A percentile compares a stretch with the other conserved stretches of the same genome.
These are phyloP conservation scores for Olyra latifolia DNA, from an alignment of 176 grass and related monocot species.

Conservation along the genomic window DNA sequence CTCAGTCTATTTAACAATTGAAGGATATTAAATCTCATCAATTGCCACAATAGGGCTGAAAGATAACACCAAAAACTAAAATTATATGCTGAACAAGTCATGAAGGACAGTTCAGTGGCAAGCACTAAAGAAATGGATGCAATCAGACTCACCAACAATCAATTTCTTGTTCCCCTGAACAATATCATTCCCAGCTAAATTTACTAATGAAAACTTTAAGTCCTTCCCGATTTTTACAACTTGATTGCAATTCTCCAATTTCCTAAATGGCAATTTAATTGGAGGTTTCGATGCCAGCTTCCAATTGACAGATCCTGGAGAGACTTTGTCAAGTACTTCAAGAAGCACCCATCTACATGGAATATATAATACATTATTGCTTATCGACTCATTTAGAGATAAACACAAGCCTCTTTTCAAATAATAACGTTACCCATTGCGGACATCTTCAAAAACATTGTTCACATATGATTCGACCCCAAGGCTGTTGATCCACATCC, in stretches of 20 bases:
- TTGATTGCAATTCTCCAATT: conserved; percentile 99
- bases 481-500: conserved; percentile 99
- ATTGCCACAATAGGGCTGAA: conserved; percentile 96
- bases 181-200: conserved; percentile 98
- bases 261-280: conserved; percentile 92
- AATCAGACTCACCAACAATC: conserved; percentile 74
- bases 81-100: conserved; percentile 11
- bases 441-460: conserved; percentile 96
- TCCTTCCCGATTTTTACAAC: conserved; percentile 84
- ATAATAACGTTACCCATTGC: conserved; percentile 69
- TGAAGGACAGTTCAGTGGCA: neutral
- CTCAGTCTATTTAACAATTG: conserved; percentile 88
- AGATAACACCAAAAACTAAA: conserved; percentile 34
- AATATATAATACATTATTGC: neutral
- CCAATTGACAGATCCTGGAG: conserved; percentile 90
- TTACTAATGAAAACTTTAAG: conserved; percentile 89
- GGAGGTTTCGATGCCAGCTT: conserved; percentile 93
- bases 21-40: conserved; percentile 99
- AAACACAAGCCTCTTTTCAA: conserved; percentile 20
- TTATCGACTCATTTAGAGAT: conserved; percentile 11
- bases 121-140: neutral
- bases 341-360: conserved; percentile 96
- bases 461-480: conserved; percentile 91
- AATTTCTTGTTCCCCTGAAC: conserved; percentile 99
- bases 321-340: conserved; percentile 97